Evolutionary conservation across 2,329 filamentous ascomycete genomes (phyloP).

Genomic region (Fusarium protoensiforme): DNA sequence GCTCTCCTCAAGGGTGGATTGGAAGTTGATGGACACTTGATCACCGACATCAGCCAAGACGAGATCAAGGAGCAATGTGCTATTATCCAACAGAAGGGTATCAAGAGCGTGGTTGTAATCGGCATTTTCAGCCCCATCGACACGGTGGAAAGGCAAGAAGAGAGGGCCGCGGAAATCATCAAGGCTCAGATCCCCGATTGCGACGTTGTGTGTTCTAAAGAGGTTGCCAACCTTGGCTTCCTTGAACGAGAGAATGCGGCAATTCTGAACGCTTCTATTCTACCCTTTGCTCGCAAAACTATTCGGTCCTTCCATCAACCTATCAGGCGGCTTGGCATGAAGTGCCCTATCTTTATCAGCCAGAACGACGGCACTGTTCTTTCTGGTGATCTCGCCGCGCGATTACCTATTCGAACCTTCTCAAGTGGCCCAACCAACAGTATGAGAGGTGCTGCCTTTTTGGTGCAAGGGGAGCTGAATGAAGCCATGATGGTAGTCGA

Average conservation of each 20-base stretch:
- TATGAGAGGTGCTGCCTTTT: constrained; percentile 71
- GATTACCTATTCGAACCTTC: constrained; percentile 70
- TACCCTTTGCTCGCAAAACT: constrained; percentile 66
- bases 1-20: constrained; percentile 61
- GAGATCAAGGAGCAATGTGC: constrained; percentile 54
- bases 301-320: constrained; percentile 66
- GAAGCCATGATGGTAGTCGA: constrained; percentile 70
- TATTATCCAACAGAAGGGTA: constrained; percentile 53
- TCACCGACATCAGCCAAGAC: constrained; percentile 56
- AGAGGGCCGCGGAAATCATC: constrained; percentile 57
- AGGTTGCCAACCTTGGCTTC: constrained; percentile 65
- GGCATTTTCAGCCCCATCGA: constrained; percentile 67
- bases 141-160: constrained; percentile 59
- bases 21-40: constrained; percentile 62
- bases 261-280: constrained; percentile 72
- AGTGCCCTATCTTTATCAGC: constrained; percentile 69
- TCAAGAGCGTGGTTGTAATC: constrained; percentile 59
- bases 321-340: constrained; percentile 59
- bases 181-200: constrained; percentile 51
- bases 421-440: constrained; percentile 73
- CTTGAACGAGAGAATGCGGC: constrained; percentile 73
- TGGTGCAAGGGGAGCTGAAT: constrained; percentile 54
- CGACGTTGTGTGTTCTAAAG: constrained; percentile 62
- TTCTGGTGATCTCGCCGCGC: constrained; percentile 62
- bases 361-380: constrained; percentile 73